phyloP scores from a whole-genome alignment of 176 grass and related monocot species.

The Oryza glumipatula region DNA sequence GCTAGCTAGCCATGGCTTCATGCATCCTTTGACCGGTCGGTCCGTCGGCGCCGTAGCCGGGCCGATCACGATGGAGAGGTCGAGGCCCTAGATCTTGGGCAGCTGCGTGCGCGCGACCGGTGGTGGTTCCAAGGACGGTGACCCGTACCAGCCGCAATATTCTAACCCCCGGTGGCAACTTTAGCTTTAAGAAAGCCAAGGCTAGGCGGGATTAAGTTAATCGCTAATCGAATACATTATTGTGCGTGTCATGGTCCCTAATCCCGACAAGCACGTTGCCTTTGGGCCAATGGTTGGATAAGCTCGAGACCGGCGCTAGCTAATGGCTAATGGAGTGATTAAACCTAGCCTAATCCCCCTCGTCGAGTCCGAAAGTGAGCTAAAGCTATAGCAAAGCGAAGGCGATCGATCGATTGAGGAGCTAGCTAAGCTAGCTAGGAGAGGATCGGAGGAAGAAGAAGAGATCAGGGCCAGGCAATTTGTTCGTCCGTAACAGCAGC shows the following conservation, averaged over 20 bases:
- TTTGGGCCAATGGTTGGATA: constrained; percentile 61
- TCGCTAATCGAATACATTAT: constrained; percentile 53
- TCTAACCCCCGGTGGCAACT: constrained; percentile 55
- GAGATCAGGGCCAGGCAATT: constrained; percentile 13
- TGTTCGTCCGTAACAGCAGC: constrained; percentile 3
- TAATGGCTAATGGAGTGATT: constrained; percentile 55
- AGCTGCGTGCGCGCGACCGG: constrained; percentile 35
- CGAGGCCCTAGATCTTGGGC: constrained; percentile 55
- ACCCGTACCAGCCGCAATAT: constrained; percentile 62
- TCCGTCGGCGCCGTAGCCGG: constrained; percentile 33
- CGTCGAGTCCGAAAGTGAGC: constrained; percentile 56
- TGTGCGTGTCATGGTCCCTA: constrained; percentile 64
- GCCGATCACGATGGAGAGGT: constrained; percentile 44
- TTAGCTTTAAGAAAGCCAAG: constrained; percentile 81
- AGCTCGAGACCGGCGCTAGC: constrained; percentile 47
- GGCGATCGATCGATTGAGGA: not conserved
- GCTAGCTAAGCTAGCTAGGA: too few relatives aligned
- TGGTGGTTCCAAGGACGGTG: constrained; percentile 67
- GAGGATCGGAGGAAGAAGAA: not conserved
- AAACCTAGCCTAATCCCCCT: constrained; percentile 58
- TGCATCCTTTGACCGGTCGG: constrained; percentile 33
- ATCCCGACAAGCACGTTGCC: constrained; percentile 78
- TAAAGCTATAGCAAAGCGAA: constrained; percentile 4
- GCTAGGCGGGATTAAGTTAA: constrained; percentile 38
- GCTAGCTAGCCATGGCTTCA: not conserved